Evolutionary conservation across 768 basidiomycete species (phyloP).

Genomic region (Suillus lakei): DNA sequence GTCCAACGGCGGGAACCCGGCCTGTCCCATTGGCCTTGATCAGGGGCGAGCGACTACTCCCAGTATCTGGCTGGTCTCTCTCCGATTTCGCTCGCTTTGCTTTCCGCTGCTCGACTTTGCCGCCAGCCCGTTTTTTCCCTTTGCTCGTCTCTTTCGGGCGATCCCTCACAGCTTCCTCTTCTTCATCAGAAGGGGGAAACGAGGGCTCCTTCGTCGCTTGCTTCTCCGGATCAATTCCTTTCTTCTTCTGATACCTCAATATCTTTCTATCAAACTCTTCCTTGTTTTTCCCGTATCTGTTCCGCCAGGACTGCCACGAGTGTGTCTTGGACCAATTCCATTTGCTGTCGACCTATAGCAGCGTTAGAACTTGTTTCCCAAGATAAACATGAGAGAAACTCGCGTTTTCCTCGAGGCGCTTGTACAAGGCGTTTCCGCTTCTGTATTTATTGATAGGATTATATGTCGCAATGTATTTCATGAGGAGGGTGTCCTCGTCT

Average conservation of each 20-base stretch:
- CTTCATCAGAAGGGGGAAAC: not conserved
- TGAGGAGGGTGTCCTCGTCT: constrained; percentile 48
- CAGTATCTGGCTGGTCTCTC: not conserved
- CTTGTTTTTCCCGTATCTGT: constrained; percentile 56
- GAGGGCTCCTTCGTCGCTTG: constrained; percentile 9
- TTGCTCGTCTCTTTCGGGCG: not conserved
- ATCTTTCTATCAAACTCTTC: constrained; percentile 49
- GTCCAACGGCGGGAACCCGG: not conserved
- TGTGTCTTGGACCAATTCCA: constrained; percentile 62
- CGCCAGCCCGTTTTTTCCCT: not conserved
- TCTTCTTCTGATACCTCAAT: constrained; percentile 40
- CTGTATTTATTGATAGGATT: constrained; percentile 48
- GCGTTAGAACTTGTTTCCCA: constrained; percentile 1
- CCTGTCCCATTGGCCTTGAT: not conserved
- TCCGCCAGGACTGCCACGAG: constrained; percentile 66
- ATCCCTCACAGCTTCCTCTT: not conserved
- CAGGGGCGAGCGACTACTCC: not conserved
- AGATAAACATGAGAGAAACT: constrained; percentile 6
- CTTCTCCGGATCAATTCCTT: constrained; percentile 16
- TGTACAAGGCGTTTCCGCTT: constrained; percentile 50
- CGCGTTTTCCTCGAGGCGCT: constrained; percentile 49
- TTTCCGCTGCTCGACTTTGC: not conserved
- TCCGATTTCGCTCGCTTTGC: constrained; percentile 8
- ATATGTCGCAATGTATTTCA: constrained; percentile 54
- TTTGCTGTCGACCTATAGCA: constrained; percentile 37